phyloP scores from a whole-genome alignment of 2,329 filamentous ascomycete genomes.

The Tolypocladium capitatum region DNA sequence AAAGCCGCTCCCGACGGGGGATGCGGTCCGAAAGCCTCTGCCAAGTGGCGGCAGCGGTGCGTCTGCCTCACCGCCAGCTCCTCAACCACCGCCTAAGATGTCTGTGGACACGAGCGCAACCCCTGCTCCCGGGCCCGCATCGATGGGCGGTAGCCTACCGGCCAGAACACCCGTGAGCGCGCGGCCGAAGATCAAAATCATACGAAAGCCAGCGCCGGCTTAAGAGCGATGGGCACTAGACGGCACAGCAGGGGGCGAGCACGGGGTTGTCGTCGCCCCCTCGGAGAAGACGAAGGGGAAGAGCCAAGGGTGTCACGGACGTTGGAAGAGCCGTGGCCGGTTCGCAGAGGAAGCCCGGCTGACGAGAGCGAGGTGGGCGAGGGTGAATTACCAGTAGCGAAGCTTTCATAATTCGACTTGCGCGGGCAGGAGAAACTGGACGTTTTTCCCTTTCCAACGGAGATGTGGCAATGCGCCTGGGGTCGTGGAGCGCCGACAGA shows the following conservation, averaged over 20 bases:
- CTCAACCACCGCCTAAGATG: conserved; percentile 13
- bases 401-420: no score
- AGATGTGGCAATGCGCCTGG: not conserved
- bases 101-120: conserved; percentile 10
- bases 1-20: conserved; percentile 22
- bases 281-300: not conserved
- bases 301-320: not conserved
- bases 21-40: conserved; percentile 17
- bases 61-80: conserved; percentile 8
- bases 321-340: not conserved
- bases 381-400: not conserved
- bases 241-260: not conserved
- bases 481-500: not conserved
- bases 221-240: conserved; percentile 4
- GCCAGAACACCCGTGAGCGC: conserved; percentile 12
- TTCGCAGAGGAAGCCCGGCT: not conserved
- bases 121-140: conserved; percentile 9
- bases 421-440: not conserved
- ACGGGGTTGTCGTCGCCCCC: not conserved
- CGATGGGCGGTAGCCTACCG: conserved; percentile 12
- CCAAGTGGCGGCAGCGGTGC: conserved; percentile 12
- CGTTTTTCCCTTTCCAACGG: not conserved
- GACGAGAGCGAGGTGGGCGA: not conserved
- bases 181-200: conserved; percentile 23
- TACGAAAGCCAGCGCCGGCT: conserved; percentile 19